phyloP scores from a whole-genome alignment of 768 basidiomycete genomes.

The Suillus lakei region DNA sequence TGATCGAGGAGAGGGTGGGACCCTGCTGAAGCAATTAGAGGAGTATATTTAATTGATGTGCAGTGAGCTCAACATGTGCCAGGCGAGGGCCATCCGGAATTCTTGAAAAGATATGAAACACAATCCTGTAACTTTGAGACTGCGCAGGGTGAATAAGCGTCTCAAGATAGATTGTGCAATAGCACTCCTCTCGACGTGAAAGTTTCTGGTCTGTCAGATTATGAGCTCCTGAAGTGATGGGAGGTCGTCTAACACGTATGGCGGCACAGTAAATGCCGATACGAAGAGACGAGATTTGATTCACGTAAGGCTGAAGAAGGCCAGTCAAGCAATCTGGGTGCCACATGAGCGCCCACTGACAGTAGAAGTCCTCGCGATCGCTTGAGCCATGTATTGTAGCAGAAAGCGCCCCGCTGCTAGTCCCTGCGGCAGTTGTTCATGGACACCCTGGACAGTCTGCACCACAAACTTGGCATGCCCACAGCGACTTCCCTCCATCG shows the following conservation, averaged over 20 bases:
- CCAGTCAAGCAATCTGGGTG: not conserved
- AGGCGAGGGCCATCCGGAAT: constrained; percentile 24
- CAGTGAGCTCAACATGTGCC: constrained; percentile 14
- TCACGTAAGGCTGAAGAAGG: constrained; percentile 24
- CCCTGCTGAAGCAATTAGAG: not conserved
- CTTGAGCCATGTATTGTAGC: constrained; percentile 14
- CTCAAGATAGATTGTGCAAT: constrained; percentile 14
- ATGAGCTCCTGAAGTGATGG: constrained; percentile 25
- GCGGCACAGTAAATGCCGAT: constrained; percentile 7
- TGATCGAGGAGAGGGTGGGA: constrained; percentile 1
- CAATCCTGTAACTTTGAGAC: constrained; percentile 13
- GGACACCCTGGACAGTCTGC: constrained; percentile 21
- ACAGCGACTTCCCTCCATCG: constrained; percentile 46
- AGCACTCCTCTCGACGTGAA: not conserved
- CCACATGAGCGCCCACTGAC: constrained; percentile 22
- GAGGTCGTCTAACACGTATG: constrained; percentile 14
- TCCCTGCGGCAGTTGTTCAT: constrained; percentile 22
- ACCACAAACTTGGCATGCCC: constrained; percentile 51
- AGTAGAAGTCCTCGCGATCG: constrained; percentile 22
- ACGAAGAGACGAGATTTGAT: constrained; percentile 12
- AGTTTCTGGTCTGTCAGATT: constrained; percentile 9
- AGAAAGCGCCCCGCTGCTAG: constrained; percentile 14
- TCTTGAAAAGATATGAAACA: constrained; percentile 7
- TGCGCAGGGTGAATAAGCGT: constrained; percentile 12
- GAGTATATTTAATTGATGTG: not conserved